These are phyloP conservation scores for Geranium rotundifolium DNA, from an alignment of 345 rosid species.

Conservation along the genomic window DNA sequence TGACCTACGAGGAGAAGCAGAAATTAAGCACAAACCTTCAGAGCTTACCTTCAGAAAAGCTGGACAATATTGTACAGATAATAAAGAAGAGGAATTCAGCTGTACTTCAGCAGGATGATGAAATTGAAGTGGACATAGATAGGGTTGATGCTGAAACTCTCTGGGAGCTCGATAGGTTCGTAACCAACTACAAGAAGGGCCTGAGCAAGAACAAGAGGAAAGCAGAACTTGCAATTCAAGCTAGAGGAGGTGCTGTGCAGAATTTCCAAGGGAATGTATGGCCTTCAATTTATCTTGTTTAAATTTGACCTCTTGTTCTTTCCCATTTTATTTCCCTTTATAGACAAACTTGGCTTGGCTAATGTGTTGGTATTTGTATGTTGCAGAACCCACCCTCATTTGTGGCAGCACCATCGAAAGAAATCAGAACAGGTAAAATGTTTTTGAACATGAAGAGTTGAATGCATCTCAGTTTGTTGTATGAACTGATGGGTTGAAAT, in stretches of 20 bases:
- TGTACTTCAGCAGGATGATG: conserved; percentile 71
- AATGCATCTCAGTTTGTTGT: neutral
- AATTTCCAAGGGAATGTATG: conserved; percentile 51
- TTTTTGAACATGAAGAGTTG: neutral
- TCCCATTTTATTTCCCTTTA: neutral
- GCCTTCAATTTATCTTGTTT: neutral
- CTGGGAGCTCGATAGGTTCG: conserved; percentile 98
- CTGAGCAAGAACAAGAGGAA: conserved; percentile 95
- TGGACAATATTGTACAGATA: conserved; percentile 87
- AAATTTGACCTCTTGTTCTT: neutral
- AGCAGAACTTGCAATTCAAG: conserved; percentile 81
- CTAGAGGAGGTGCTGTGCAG: conserved; percentile 58
- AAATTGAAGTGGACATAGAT: conserved; percentile 96
- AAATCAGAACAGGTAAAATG: conserved; percentile 45
- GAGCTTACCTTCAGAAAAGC: conserved; percentile 82
- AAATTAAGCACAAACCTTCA: conserved; percentile 86
- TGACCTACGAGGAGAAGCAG: conserved; percentile 97
- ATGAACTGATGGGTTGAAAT: conserved; percentile 5
- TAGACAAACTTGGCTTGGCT: conserved; percentile 1
- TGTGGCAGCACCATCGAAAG: conserved; percentile 38
- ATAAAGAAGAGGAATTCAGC: conserved; percentile 85
- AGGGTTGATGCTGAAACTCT: conserved; percentile 94
- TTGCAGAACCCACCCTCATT: conserved; percentile 43
- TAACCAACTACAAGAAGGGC: conserved; percentile 86
- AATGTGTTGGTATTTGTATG: conserved; percentile 1